Evolutionary conservation across 768 basidiomycete genomes (phyloP).

Genomic region (Crucibulum laeve): DNA sequence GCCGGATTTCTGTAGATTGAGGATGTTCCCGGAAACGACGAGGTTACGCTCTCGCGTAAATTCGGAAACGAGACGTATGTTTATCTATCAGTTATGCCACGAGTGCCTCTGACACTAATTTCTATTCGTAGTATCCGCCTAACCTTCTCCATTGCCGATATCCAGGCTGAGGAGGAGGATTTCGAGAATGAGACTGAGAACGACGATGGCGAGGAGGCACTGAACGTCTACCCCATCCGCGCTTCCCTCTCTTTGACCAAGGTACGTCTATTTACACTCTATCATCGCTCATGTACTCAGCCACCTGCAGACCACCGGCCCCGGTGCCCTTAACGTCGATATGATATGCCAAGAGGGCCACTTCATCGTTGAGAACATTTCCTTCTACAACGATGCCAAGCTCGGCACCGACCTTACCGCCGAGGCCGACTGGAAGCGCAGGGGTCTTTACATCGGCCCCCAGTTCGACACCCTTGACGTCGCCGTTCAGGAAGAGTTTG

Average conservation of each 20-base stretch:
- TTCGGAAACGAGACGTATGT: constrained; percentile 90
- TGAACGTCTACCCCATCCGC: constrained; percentile 64
- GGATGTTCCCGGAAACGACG: constrained; percentile 70
- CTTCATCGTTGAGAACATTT: constrained; percentile 86
- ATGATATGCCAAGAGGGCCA: constrained; percentile 73
- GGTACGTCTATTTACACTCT: constrained; percentile 29
- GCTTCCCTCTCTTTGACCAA: constrained; percentile 84
- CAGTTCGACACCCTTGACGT: constrained; percentile 92
- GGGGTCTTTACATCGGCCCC: constrained; percentile 90
- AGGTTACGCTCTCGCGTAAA: constrained; percentile 74
- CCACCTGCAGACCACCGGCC: constrained; percentile 34
- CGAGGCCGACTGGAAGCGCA: constrained; percentile 91
- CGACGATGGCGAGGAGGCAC: constrained; percentile 17
- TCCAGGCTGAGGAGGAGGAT: constrained; percentile 46
- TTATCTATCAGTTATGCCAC: neutral
- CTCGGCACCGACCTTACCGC: constrained; percentile 74
- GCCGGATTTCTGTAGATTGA: constrained; percentile 44
- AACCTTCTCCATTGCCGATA: constrained; percentile 91
- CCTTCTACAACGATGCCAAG: constrained; percentile 73
- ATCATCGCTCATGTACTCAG: neutral
- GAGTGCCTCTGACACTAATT: constrained; percentile 3
- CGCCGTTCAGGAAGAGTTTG: constrained; percentile 86
- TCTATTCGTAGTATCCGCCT: constrained; percentile 61
- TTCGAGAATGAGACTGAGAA: constrained; percentile 20
- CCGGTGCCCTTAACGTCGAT: constrained; percentile 76